Conservation (phyloP, 2,329 filamentous ascomycete genomes). For the Trichophyton schoenleinii region DNA sequence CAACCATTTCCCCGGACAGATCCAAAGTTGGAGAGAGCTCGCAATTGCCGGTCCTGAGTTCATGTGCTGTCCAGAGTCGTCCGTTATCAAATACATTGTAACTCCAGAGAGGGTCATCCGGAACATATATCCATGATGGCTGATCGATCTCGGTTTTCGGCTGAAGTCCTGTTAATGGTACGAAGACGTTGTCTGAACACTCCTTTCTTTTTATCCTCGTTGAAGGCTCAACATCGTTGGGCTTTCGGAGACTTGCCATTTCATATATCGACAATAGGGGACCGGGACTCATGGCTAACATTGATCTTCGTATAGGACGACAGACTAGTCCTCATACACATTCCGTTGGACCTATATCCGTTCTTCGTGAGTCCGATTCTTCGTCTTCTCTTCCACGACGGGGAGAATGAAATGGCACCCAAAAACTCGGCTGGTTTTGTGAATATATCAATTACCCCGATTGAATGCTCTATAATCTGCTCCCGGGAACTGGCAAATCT, state of each 20-base stretch:
- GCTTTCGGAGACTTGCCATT: not conserved
- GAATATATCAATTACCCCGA: conserved; percentile 82
- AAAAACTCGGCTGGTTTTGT: conserved; percentile 60
- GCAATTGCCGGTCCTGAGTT: not conserved
- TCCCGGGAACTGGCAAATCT: conserved; percentile 59
- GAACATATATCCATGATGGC: not conserved
- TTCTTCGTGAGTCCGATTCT: conserved; percentile 76
- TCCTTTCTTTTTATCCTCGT: not conserved
- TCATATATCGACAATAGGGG: not conserved
- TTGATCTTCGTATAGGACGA: conserved; percentile 52
- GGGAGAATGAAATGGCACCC: conserved; percentile 30
- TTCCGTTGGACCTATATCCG: conserved; percentile 65
- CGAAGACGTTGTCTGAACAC: not conserved
- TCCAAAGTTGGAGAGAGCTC: not conserved
- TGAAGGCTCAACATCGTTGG: not conserved
- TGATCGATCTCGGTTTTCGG: conserved; percentile 7
- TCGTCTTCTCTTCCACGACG: conserved; percentile 60
- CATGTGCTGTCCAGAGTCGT: not conserved
- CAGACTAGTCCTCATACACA: conserved; percentile 76
- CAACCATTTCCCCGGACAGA: not conserved
- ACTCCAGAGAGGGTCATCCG: not conserved
- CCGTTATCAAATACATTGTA: not conserved
- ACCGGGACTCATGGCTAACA: conserved; percentile 1
- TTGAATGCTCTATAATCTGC: conserved; percentile 88
- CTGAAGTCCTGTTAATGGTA: conserved; percentile 13